Evolutionary conservation across 129 eudicot species (phyloP).

Genomic region (Apium graveolens): DNA sequence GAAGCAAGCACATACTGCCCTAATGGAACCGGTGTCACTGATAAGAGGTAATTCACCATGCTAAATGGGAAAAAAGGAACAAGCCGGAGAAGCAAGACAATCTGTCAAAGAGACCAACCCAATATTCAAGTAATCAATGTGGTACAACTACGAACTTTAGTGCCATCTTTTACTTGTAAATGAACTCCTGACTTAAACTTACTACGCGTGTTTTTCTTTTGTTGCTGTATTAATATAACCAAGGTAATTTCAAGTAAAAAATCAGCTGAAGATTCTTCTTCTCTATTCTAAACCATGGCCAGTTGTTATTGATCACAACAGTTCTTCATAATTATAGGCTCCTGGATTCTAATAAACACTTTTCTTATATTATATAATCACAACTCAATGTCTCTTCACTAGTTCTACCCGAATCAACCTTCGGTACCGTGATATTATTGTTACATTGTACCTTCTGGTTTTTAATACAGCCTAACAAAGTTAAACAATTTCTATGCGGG

Average conservation of each 20-base stretch:
- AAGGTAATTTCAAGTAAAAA: not conserved
- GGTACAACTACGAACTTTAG: not conserved
- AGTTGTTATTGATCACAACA: too few species aligned
- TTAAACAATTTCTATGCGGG: not conserved
- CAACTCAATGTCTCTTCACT: not conserved
- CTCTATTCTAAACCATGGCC: not conserved
- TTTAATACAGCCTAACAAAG: not conserved
- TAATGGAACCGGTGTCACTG: slow-evolving; percentile 71
- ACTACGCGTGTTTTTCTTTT: not conserved
- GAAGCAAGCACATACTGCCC: slow-evolving; percentile 71
- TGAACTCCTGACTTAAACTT: not conserved
- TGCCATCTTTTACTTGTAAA: not conserved
- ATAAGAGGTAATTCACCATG: slow-evolving; percentile 83
- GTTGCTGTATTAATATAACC: not conserved
- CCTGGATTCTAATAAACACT: not conserved
- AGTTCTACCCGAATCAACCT: not conserved
- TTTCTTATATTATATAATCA: not conserved
- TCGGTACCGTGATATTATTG: not conserved
- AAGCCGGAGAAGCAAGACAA: slow-evolving; percentile 78
- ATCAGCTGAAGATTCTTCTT: not conserved
- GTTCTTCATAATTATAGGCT: not conserved
- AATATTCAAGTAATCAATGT: not conserved
- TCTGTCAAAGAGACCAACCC: slow-evolving; percentile 34
- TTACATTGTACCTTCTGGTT: not conserved
- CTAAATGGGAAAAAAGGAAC: slow-evolving; percentile 86